Conservation (phyloP, 306 rosid species). For the Vigna mungo region DNA sequence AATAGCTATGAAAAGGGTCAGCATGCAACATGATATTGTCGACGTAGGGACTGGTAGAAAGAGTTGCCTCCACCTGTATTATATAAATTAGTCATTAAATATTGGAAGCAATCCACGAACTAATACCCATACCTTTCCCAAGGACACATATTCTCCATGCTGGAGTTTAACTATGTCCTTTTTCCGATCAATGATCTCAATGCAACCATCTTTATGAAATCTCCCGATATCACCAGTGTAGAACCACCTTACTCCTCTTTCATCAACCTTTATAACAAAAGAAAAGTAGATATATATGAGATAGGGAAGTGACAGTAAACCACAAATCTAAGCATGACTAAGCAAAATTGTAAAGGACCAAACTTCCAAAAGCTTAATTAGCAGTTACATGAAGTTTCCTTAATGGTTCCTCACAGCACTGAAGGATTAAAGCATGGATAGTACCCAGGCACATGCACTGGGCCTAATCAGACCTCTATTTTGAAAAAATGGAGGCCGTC, state of each 20-base stretch:
- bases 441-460: neutral
- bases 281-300: neutral
- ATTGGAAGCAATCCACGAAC: conserved; percentile 32
- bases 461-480: conserved; percentile 16
- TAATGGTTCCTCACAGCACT: neutral
- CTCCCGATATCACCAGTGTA: conserved; percentile 91
- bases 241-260: conserved; percentile 92
- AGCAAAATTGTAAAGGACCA: conserved; percentile 1
- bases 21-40: conserved; percentile 90
- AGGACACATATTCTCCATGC: conserved; percentile 96
- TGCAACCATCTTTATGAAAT: conserved; percentile 90
- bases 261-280: conserved; percentile 72
- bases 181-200: conserved; percentile 93
- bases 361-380: conserved; percentile 11
- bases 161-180: conserved; percentile 98
- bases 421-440: conserved; percentile 18
- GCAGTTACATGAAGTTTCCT: neutral
- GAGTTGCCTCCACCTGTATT: conserved; percentile 90
- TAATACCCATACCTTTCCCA: conserved; percentile 79
- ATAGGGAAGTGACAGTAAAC: neutral
- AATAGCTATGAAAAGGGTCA: conserved; percentile 85
- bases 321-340: conserved; percentile 32
- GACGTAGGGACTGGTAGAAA: conserved; percentile 72
- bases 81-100: conserved; percentile 40
- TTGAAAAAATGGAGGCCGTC: conserved; percentile 3